Conservation (phyloP, 2,329 filamentous ascomycete species). For the Cercospora zeina region DNA sequence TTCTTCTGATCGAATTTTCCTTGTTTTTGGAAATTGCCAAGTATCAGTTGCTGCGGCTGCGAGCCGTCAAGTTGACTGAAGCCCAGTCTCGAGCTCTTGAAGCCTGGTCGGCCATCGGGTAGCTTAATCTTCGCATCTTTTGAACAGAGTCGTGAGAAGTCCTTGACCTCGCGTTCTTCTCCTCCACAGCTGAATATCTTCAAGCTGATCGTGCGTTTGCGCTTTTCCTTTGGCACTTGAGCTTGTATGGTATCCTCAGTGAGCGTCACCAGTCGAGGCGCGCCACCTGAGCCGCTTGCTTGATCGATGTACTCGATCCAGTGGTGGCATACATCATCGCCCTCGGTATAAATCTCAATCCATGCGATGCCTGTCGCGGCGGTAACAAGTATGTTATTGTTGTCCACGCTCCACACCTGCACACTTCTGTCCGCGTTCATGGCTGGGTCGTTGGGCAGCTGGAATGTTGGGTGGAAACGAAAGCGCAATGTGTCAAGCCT, state of each 20-base stretch:
- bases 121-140: slow-evolving; percentile 75
- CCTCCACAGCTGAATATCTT: slow-evolving; percentile 75
- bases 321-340: slow-evolving; percentile 74
- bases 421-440: slow-evolving; percentile 70
- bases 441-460: slow-evolving; percentile 71
- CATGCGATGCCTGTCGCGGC: slow-evolving; percentile 81
- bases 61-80: slow-evolving; percentile 69
- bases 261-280: slow-evolving; percentile 71
- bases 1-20: slow-evolving; percentile 46
- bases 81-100: slow-evolving; percentile 73
- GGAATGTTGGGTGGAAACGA: slow-evolving; percentile 86
- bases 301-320: slow-evolving; percentile 78
- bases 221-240: slow-evolving; percentile 69
- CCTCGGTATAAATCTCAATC: slow-evolving; percentile 76
- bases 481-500: slow-evolving; percentile 85
- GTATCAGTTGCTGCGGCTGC: slow-evolving; percentile 69
- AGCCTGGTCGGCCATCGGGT: slow-evolving; percentile 71
- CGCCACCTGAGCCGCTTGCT: slow-evolving; percentile 56
- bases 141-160: slow-evolving; percentile 67
- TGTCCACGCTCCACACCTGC: slow-evolving; percentile 82
- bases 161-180: slow-evolving; percentile 72
- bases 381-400: slow-evolving; percentile 71
- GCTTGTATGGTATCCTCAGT: slow-evolving; percentile 73
- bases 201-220: slow-evolving; percentile 67
- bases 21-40: slow-evolving; percentile 66